Evolutionary conservation across 768 basidiomycete genomes (phyloP).

Genomic region (Leccinellum luteum): DNA sequence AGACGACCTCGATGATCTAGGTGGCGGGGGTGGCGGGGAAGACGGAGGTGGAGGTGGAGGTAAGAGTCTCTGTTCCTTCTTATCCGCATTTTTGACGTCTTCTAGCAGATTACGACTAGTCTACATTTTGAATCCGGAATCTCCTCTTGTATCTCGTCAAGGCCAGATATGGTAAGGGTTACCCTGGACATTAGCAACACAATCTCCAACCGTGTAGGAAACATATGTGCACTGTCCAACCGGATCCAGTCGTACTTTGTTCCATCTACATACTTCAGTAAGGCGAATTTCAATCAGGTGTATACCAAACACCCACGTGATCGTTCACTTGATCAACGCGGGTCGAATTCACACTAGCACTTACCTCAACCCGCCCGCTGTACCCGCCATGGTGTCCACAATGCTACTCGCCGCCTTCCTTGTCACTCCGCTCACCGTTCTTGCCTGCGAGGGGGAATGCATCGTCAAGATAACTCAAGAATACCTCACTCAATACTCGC

Average conservation of each 20-base stretch:
- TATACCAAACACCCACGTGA: slow-evolving; percentile 23
- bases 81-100: not conserved
- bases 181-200: not conserved
- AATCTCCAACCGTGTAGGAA: not conserved
- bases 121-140: not conserved
- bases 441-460: slow-evolving; percentile 71
- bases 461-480: slow-evolving; percentile 57
- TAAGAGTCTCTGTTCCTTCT: not conserved
- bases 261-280: not conserved
- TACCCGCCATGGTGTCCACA: slow-evolving; percentile 19
- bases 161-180: not conserved
- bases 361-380: slow-evolving; percentile 6
- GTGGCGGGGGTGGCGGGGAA: slow-evolving; percentile 63
- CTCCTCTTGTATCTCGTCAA: not conserved
- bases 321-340: not conserved
- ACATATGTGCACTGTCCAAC: not conserved
- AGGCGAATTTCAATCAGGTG: not conserved
- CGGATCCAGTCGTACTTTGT: not conserved
- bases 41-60: slow-evolving; percentile 57
- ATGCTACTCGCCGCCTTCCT: slow-evolving; percentile 25
- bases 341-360: not conserved
- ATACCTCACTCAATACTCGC: slow-evolving; percentile 49
- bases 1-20: slow-evolving; percentile 76
- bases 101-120: slow-evolving; percentile 28
- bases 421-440: slow-evolving; percentile 37